Percentiles rank a stretch among this genome's conserved stretches.
Evolutionary conservation across 2,329 filamentous ascomycete genomes (phyloP).

Genomic region (Esteya vermicola): DNA sequence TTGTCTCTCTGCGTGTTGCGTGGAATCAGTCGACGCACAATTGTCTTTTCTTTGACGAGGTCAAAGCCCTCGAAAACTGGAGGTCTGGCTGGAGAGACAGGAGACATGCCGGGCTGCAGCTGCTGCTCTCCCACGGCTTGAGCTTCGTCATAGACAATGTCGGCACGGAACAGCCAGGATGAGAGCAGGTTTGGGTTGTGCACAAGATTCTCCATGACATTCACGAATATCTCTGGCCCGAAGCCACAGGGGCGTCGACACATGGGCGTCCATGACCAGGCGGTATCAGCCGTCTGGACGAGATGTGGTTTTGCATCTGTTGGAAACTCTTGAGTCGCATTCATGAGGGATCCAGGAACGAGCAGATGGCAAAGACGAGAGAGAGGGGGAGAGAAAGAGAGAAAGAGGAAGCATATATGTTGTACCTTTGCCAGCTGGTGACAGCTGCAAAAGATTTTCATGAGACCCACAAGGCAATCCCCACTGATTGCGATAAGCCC

Average conservation of each 20-base stretch:
- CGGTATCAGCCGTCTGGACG: not conserved
- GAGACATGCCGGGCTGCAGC: not conserved
- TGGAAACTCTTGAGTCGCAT: not conserved
- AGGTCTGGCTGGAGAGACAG: not conserved
- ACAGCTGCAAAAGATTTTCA: not conserved
- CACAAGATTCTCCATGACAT: conserved; percentile 61
- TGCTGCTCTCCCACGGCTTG: not conserved
- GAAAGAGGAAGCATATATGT: too few species aligned
- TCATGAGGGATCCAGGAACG: not conserved
- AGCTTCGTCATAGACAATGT: conserved; percentile 48
- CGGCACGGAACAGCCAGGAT: conserved; percentile 62
- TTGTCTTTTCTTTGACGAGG: conserved; percentile 37
- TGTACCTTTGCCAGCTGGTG: not conserved
- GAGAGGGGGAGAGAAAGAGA: too few species aligned
- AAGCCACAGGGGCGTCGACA: conserved; percentile 47
- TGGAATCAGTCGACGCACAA: conserved; percentile 68
- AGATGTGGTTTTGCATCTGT: conserved; percentile 6
- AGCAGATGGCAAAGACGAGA: not conserved
- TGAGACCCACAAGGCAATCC: not conserved
- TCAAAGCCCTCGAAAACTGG: conserved; percentile 10
- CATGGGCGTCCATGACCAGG: conserved; percentile 35
- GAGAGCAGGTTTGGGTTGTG: conserved; percentile 71
- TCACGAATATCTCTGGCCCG: conserved; percentile 43
- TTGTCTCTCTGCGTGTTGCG: conserved; percentile 65
- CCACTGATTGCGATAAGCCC: conserved; percentile 1